A percentile compares a stretch with the other conserved stretches of the same genome.
These are phyloP conservation scores for Abortiporus biennis DNA, from an alignment of 1,284 basidiomycete genomes.

Conservation along the genomic window DNA sequence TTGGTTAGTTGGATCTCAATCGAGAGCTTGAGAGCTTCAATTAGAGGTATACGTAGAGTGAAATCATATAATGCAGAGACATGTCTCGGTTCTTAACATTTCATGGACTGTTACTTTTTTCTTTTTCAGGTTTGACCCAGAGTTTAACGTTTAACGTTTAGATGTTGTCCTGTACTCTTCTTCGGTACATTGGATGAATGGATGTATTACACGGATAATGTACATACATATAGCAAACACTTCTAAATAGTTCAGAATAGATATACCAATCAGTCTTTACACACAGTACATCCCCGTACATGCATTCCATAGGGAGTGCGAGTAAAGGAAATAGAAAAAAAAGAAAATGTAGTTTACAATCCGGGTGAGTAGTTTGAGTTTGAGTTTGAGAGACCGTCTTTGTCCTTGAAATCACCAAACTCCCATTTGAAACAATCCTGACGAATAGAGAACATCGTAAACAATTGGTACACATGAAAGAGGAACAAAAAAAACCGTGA, in stretches of 20 bases:
- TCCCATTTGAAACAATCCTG: conserved; percentile 71
- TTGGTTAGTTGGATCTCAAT: not conserved
- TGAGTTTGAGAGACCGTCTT: too few relatives aligned
- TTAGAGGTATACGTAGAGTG: not conserved
- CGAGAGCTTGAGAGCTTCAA: not conserved
- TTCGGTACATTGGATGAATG: too few relatives aligned
- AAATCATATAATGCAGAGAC: too few relatives aligned
- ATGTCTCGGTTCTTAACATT: not conserved
- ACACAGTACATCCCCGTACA: not conserved
- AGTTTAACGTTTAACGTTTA: too few relatives aligned
- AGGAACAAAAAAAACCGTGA: not conserved
- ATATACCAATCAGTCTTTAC: not conserved
- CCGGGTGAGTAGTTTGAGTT: too few relatives aligned
- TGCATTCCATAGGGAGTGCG: not conserved
- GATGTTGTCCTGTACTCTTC: too few relatives aligned
- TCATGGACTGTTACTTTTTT: not conserved
- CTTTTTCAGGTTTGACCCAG: too few relatives aligned
- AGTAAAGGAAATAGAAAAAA: not conserved
- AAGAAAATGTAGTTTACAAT: not conserved
- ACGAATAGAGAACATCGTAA: not conserved
- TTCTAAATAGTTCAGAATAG: not conserved
- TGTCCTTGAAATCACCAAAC: conserved; percentile 43
- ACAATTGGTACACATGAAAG: not conserved
- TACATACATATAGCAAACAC: too few relatives aligned
- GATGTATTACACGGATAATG: too few relatives aligned